Conservation (phyloP, 2,329 filamentous ascomycete genomes). For the Sporothrix protearum region DNA sequence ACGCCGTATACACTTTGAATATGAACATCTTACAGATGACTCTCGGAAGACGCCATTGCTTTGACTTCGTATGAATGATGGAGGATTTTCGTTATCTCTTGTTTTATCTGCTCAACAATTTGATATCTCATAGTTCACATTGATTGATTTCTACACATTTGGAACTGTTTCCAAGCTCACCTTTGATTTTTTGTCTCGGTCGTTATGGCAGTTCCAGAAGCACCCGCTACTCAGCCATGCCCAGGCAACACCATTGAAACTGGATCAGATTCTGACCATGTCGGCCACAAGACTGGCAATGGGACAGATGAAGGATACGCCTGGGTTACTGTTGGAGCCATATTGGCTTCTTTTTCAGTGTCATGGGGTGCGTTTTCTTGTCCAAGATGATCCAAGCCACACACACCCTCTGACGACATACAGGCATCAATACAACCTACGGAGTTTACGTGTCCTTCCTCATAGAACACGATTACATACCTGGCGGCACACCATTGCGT, state of each 20-base stretch:
- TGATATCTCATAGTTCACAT: background rate
- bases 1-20: background rate
- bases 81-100: background rate
- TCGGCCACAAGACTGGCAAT: background rate
- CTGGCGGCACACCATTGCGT: constrained; percentile 17
- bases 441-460: constrained; percentile 22
- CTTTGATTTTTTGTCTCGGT: background rate
- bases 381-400: background rate
- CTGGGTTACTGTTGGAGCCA: constrained; percentile 7
- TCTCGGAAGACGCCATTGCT: background rate
- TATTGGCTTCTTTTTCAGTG: background rate
- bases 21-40: background rate
- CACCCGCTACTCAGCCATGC: background rate
- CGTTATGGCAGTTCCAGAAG: constrained; percentile 2
- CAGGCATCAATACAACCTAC: constrained; percentile 21
- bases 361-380: constrained; percentile 1
- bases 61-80: background rate
- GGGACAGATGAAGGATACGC: constrained; percentile 4
- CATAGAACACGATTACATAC: constrained; percentile 11
- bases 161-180: background rate
- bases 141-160: background rate
- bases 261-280: background rate
- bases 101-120: background rate
- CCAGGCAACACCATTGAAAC: background rate
- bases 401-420: background rate